Percentiles rank a stretch among this genome's conserved stretches.
Conservation (phyloP, 495 filamentous ascomycete genomes). For the Cercophora sp. region DNA sequence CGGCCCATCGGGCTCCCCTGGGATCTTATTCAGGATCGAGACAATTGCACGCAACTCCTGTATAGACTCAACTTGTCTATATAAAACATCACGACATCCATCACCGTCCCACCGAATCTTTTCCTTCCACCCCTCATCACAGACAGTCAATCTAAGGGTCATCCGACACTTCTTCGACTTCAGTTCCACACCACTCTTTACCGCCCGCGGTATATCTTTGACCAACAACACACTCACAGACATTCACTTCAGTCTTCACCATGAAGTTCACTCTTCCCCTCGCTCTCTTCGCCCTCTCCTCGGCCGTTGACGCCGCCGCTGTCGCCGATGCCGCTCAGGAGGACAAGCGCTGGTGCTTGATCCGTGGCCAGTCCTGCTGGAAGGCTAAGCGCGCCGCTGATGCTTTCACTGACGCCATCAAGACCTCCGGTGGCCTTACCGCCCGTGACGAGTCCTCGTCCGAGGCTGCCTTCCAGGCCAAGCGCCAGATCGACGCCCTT, state of each 20-base stretch:
- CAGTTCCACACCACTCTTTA: background rate
- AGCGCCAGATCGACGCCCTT: conserved; percentile 27
- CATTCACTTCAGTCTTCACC: conserved; percentile 12
- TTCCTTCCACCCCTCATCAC: background rate
- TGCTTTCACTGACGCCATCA: conserved; percentile 29
- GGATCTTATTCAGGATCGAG: too few relatives aligned
- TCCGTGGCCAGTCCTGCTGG: conserved; percentile 30
- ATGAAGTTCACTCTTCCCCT: conserved; percentile 39
- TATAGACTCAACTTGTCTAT: too few relatives aligned
- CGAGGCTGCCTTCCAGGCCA: conserved; percentile 19
- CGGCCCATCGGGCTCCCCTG: too few relatives aligned
- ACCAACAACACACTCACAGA: background rate
- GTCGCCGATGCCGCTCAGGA: conserved; percentile 23
- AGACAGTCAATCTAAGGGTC: background rate
- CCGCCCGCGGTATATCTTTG: background rate
- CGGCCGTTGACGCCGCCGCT: conserved; percentile 24
- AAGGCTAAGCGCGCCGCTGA: conserved; percentile 37
- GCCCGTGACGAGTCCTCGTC: conserved; percentile 18
- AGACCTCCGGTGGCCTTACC: conserved; percentile 9
- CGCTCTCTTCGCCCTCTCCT: conserved; percentile 27
- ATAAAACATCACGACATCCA: background rate
- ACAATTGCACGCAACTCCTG: too few relatives aligned
- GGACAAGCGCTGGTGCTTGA: conserved; percentile 11
- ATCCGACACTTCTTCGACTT: background rate
- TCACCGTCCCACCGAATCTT: too few relatives aligned